A percentile compares a stretch with the other conserved stretches of the same genome.
These are phyloP conservation scores for Podospora bellae-mahoneyi DNA, from an alignment of 495 filamentous ascomycete genomes.

Conservation along the genomic window DNA sequence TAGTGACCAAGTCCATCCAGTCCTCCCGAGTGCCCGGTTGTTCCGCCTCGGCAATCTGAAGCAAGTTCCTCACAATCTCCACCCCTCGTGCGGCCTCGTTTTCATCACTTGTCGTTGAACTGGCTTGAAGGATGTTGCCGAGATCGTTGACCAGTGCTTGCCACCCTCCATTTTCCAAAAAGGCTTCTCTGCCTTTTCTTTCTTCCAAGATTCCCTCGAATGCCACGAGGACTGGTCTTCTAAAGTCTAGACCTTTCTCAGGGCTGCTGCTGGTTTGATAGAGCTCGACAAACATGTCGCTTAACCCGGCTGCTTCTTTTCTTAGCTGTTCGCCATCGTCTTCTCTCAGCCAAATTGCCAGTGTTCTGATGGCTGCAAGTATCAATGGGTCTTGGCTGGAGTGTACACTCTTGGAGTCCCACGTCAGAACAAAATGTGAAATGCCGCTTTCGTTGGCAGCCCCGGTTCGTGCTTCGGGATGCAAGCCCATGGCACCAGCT, in stretches of 20 bases:
- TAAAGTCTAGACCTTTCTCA: slow-evolving; percentile 41
- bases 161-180: slow-evolving; percentile 50
- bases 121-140: slow-evolving; percentile 33
- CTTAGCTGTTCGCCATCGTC: slow-evolving; percentile 58
- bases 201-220: slow-evolving; percentile 50
- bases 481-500: slow-evolving; percentile 52
- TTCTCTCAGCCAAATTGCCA: slow-evolving; percentile 60
- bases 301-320: slow-evolving; percentile 51
- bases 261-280: slow-evolving; percentile 38
- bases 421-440: slow-evolving; percentile 44
- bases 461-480: slow-evolving; percentile 42
- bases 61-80: slow-evolving; percentile 52
- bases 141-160: slow-evolving; percentile 45
- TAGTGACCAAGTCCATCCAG: slow-evolving; percentile 48
- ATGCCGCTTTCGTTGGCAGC: slow-evolving; percentile 31
- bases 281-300: slow-evolving; percentile 57
- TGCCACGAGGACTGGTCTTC: slow-evolving; percentile 50
- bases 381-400: slow-evolving; percentile 46
- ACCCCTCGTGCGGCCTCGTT: slow-evolving; percentile 43
- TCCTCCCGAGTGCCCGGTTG: slow-evolving; percentile 37
- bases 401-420: slow-evolving; percentile 46
- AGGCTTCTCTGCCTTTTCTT: slow-evolving; percentile 43
- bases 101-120: slow-evolving; percentile 12
- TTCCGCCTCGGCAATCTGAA: slow-evolving; percentile 45
- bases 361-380: slow-evolving; percentile 48